A percentile compares a stretch with the other conserved stretches of the same genome.
These are phyloP conservation scores for Penicillium sclerotigenum DNA, from an alignment of 2,329 filamentous ascomycete genomes.

Conservation along the genomic window DNA sequence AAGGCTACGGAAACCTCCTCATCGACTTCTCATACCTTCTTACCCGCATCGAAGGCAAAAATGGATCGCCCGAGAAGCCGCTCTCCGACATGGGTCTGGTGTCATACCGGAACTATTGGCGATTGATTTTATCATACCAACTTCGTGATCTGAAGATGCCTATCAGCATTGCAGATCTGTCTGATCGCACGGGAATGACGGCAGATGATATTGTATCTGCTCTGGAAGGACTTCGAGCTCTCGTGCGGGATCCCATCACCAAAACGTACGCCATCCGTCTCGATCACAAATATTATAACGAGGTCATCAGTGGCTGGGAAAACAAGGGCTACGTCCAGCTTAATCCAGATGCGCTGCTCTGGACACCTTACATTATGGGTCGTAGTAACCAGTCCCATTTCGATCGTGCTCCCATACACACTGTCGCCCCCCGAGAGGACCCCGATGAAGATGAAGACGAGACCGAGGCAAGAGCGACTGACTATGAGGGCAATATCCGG, in stretches of 20 bases:
- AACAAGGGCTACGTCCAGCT: conserved; percentile 83
- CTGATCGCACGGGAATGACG: conserved; percentile 89
- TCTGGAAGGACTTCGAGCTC: conserved; percentile 80
- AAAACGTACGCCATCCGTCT: conserved; percentile 85
- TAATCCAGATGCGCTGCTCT: conserved; percentile 75
- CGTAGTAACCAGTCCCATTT: conserved; percentile 77
- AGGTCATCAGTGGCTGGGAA: conserved; percentile 87
- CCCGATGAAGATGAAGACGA: conserved; percentile 34
- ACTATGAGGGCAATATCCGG: conserved; percentile 13
- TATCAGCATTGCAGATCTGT: conserved; percentile 56
- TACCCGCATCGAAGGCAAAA: conserved; percentile 87
- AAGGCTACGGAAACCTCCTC: conserved; percentile 92
- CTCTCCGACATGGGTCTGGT: conserved; percentile 97
- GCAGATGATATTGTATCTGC: conserved; percentile 94
- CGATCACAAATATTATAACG: conserved; percentile 77
- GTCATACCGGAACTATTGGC: conserved; percentile 97
- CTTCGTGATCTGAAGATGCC: conserved; percentile 62
- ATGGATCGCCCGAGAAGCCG: conserved; percentile 93
- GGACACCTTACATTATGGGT: conserved; percentile 98
- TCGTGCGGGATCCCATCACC: conserved; percentile 85
- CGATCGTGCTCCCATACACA: conserved; percentile 77
- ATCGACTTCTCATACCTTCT: conserved; percentile 98
- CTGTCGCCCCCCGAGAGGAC: conserved; percentile 82
- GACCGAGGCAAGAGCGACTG: conserved; percentile 19
- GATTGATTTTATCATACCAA: conserved; percentile 80